Evolutionary conservation across 2,329 filamentous ascomycete species (phyloP).

Genomic region (Ophiosphaerella herpotricha): DNA sequence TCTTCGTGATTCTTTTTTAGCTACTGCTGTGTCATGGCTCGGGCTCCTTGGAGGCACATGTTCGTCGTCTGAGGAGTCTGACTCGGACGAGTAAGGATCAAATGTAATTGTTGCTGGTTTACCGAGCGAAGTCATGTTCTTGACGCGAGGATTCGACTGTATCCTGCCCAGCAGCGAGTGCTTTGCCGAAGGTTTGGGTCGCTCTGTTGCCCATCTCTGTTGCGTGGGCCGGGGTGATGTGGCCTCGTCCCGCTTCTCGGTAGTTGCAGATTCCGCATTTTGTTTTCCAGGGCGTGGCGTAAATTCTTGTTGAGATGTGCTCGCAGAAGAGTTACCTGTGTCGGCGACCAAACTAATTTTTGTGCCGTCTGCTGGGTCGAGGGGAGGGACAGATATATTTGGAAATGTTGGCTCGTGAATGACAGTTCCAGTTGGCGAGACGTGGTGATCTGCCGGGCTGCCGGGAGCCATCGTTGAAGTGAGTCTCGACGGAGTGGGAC

Average conservation of each 20-base stretch:
- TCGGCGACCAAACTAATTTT: slow-evolving; percentile 11
- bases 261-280: not conserved
- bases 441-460: slow-evolving; percentile 10
- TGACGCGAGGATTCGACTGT: slow-evolving; percentile 13
- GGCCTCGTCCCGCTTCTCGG: slow-evolving; percentile 3
- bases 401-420: slow-evolving; percentile 32
- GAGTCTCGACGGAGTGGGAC: not conserved
- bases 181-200: slow-evolving; percentile 29
- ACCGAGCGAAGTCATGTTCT: slow-evolving; percentile 17
- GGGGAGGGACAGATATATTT: slow-evolving; percentile 13
- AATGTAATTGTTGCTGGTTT: slow-evolving; percentile 35
- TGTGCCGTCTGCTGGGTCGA: slow-evolving; percentile 7
- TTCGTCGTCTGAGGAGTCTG: slow-evolving; percentile 35
- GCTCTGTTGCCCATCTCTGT: slow-evolving; percentile 36
- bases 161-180: slow-evolving; percentile 26
- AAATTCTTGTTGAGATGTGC: not conserved
- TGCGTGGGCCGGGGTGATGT: slow-evolving; percentile 24
- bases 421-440: slow-evolving; percentile 24
- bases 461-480: slow-evolving; percentile 22
- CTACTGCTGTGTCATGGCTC: slow-evolving; percentile 15
- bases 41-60: slow-evolving; percentile 18
- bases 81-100: slow-evolving; percentile 35
- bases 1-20: slow-evolving; percentile 8
- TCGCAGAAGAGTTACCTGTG: slow-evolving; percentile 2
- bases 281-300: not conserved